Evolutionary conservation across 2,329 filamentous ascomycete genomes (phyloP).

Genomic region (Colletotrichum musae): DNA sequence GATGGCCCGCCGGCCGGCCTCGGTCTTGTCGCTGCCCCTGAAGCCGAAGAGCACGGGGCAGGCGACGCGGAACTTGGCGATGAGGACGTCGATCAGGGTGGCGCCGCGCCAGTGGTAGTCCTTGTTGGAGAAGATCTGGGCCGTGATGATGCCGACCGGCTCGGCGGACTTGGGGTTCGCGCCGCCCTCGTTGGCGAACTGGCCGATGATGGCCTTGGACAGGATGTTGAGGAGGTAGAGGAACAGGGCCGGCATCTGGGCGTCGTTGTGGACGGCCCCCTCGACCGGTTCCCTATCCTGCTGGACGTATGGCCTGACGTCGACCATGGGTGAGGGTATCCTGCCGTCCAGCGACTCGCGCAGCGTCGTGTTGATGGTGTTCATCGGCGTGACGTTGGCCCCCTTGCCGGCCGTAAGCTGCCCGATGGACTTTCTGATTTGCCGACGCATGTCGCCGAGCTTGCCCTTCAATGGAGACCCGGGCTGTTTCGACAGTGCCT

Average conservation of each 20-base stretch:
- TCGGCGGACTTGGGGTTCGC: constrained; percentile 78
- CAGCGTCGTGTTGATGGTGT: constrained; percentile 65
- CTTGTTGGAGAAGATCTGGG: constrained; percentile 79
- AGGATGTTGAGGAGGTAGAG: constrained; percentile 85
- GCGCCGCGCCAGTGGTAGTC: constrained; percentile 77
- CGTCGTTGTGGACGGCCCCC: constrained; percentile 65
- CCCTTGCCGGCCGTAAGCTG: constrained; percentile 78
- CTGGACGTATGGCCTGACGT: constrained; percentile 68
- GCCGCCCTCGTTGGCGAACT: constrained; percentile 77
- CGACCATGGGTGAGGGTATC: constrained; percentile 66
- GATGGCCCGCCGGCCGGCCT: constrained; percentile 75
- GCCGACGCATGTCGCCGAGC: constrained; percentile 79
- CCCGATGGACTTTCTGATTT: constrained; percentile 80
- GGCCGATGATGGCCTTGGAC: constrained; percentile 79
- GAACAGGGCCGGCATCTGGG: constrained; percentile 73
- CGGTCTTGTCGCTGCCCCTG: constrained; percentile 80
- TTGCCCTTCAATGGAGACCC: constrained; percentile 70
- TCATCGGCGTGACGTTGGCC: constrained; percentile 65
- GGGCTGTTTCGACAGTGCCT: constrained; percentile 67
- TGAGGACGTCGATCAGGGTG: constrained; percentile 84
- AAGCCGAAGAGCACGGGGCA: constrained; percentile 92
- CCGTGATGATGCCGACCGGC: constrained; percentile 83
- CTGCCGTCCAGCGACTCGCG: constrained; percentile 66
- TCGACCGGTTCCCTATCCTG: constrained; percentile 62
- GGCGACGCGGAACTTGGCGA: constrained; percentile 84